Evolutionary conservation across 1,284 basidiomycete species (phyloP), one percentile per base, ranked within the genome.

Genomic region (Anthracocystis walkeri): DNA sequence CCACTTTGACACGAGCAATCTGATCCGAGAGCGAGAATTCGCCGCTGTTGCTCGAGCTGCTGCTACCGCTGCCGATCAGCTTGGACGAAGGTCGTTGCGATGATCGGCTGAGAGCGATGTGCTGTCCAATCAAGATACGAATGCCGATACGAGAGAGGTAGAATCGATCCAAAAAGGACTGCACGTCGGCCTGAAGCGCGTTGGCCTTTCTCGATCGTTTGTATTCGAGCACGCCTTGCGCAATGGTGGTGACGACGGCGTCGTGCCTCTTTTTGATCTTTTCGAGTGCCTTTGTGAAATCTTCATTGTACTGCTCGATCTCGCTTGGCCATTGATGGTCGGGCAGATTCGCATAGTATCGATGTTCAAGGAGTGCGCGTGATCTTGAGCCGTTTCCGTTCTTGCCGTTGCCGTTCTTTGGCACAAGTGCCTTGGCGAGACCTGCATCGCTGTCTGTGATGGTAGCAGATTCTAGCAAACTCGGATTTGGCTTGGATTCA

Each of bases 131-230:
- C 3, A 85, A 70, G 61, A 85, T 82, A 49, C 84, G 81, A 33
- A 85, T 85, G 50, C 84, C 97, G 71, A 99, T 99, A 55, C 97
- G 91, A 27, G 91, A 93, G 89, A 99, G 91, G 86, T 99, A 98
- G 87, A 99, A 99, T 59, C 97, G 89, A 87, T 99, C 97, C 78
- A 99, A 87, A 92, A 96, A 99, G 25, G 91, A 90, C 85, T 98
- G 95, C 57, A 99, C 92, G 78, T 95, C 93, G 33, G 92, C 89
- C 23, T 94, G 93, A 58, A 94, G 86, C 66, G 85, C 82, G 35
- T 85, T 82, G 31, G 78, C 75, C 65, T 84, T 84, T 57, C 86
- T 85, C 31, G 84, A 86, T 68, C 86, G 86, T 85, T 90, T 90
- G 88, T 89, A 90, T 79, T 90, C 90, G 54, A 90, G 84, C 23